Evolutionary conservation across 2,329 filamentous ascomycete genomes (phyloP).

Genomic region (Dryadomyces quercus-mongolicae): DNA sequence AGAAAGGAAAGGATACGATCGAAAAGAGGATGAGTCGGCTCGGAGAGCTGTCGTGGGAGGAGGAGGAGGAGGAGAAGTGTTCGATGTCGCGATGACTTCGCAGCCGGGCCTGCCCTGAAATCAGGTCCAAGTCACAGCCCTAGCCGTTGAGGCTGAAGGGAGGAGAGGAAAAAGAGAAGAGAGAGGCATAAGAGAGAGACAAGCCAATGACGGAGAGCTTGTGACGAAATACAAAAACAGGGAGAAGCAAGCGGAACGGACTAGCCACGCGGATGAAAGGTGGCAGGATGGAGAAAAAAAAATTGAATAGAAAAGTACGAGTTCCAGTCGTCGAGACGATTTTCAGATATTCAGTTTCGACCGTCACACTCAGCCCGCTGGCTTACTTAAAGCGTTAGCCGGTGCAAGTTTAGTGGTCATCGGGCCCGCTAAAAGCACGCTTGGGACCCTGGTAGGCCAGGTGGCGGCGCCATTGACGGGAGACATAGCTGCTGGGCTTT

Average conservation of each 20-base stretch:
- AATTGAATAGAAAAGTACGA: neutral
- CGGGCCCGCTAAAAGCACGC: neutral
- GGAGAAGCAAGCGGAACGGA: neutral
- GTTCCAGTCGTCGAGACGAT: conserved; percentile 1
- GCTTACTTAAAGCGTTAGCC: conserved; percentile 1
- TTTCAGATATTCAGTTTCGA: conserved; percentile 8
- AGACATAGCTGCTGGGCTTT: neutral
- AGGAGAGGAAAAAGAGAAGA: neutral
- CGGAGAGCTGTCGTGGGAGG: conserved; percentile 2
- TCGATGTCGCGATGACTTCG: neutral
- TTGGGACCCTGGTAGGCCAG: conserved; percentile 5
- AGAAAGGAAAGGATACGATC: neutral
- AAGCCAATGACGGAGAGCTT: neutral
- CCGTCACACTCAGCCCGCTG: conserved; percentile 9
- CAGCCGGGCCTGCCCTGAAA: neutral
- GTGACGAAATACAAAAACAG: neutral
- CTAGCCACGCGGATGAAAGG: too few species aligned
- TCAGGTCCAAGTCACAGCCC: conserved; percentile 4
- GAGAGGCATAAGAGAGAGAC: neutral
- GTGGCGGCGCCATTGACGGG: neutral
- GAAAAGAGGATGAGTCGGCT: conserved; percentile 5
- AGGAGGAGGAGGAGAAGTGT: too few species aligned
- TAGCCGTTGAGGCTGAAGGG: conserved; percentile 12
- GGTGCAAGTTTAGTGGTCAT: conserved; percentile 2
- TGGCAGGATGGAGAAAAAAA: neutral